phyloP scores from a whole-genome alignment of 1,284 basidiomycete genomes.

The Kwoniella shivajii region DNA sequence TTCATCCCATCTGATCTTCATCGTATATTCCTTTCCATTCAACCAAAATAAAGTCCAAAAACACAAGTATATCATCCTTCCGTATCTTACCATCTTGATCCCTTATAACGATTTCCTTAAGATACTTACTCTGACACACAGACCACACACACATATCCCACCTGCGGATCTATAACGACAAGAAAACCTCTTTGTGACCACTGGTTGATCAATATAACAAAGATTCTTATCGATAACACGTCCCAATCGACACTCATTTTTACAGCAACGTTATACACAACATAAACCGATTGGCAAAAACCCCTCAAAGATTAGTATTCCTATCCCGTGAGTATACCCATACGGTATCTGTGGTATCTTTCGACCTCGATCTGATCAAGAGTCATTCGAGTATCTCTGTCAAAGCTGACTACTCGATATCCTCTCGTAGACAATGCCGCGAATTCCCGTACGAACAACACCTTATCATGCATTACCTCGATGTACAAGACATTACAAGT shows the following conservation, averaged over 20 bases:
- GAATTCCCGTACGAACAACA: constrained; percentile 59
- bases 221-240: constrained; percentile 4
- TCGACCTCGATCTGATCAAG: not conserved
- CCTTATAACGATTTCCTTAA: not conserved
- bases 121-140: not conserved
- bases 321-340: not conserved
- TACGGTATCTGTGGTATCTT: not conserved
- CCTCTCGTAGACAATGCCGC: constrained; percentile 51
- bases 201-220: constrained; percentile 14
- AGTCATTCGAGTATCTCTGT: too few relatives aligned
- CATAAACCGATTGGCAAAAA: not conserved
- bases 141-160: constrained; percentile 5
- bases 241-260: constrained; percentile 15
- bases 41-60: not conserved
- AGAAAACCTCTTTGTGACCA: constrained; percentile 4
- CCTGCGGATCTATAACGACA: constrained; percentile 13
- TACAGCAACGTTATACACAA: not conserved
- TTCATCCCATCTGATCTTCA: not conserved
- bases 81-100: not conserved
- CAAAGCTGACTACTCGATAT: too few relatives aligned
- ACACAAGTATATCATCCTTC: not conserved
- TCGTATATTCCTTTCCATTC: constrained; percentile 10
- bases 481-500: constrained; percentile 60
- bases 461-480: constrained; percentile 59
- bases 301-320: too few relatives aligned